These are phyloP conservation scores for Penicilliopsis zonata DNA, from an alignment of 495 filamentous ascomycete genomes.

Conservation along the genomic window DNA sequence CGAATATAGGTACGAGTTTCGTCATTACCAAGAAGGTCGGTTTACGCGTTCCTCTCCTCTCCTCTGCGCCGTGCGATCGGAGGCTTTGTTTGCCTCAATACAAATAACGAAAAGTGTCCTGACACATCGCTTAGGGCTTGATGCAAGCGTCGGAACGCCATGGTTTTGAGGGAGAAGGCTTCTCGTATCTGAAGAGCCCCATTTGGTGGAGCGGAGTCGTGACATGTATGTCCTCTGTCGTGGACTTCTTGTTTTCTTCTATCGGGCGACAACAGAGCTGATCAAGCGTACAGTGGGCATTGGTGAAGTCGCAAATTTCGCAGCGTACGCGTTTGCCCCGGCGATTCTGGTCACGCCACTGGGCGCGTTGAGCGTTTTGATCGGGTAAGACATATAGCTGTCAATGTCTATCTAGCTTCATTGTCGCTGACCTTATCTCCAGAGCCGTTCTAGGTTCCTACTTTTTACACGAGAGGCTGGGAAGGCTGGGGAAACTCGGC, in stretches of 20 bases:
- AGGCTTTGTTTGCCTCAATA: too few species aligned
- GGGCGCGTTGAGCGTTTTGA: slow-evolving; percentile 85
- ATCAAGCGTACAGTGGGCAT: slow-evolving; percentile 44
- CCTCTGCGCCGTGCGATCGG: too few species aligned
- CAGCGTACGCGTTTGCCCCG: slow-evolving; percentile 94
- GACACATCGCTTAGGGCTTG: slow-evolving; percentile 50
- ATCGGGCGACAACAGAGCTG: slow-evolving; percentile 6
- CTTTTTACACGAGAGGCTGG: slow-evolving; percentile 80
- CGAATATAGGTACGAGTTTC: slow-evolving; percentile 65
- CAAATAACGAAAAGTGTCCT: slow-evolving; percentile 5
- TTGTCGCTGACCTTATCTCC: slow-evolving; percentile 16
- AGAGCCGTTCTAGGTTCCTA: slow-evolving; percentile 87
- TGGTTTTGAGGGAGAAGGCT: slow-evolving; percentile 95
- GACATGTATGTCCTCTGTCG: slow-evolving; percentile 45
- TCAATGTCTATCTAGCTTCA: slow-evolving; percentile 1
- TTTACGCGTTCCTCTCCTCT: too few species aligned
- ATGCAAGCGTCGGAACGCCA: slow-evolving; percentile 80
- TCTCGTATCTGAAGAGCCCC: slow-evolving; percentile 80
- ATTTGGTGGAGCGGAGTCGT: slow-evolving; percentile 92
- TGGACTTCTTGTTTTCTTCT: background rate
- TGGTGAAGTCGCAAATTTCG: slow-evolving; percentile 92
- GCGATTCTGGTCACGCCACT: slow-evolving; percentile 94
- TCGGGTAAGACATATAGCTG: slow-evolving; percentile 47
- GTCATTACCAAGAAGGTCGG: slow-evolving; percentile 86
- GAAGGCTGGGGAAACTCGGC: slow-evolving; percentile 80